phyloP scores from a whole-genome alignment of 2,329 filamentous ascomycete genomes.

The Trichophyton schoenleinii region DNA sequence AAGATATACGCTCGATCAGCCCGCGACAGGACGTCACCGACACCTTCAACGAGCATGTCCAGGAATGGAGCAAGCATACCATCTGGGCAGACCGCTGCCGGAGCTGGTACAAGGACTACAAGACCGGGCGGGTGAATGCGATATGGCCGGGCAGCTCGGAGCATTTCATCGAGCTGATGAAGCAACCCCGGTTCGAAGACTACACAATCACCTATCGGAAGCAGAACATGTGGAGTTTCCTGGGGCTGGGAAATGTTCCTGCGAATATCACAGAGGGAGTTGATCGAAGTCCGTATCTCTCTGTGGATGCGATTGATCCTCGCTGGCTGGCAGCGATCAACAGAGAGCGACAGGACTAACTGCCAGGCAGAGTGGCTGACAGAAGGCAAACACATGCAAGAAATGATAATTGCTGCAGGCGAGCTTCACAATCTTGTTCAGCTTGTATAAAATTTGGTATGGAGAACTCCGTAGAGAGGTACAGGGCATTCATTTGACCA shows the following conservation, averaged over 20 bases:
- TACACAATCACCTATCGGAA: constrained; percentile 26
- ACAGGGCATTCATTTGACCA: too few relatives aligned
- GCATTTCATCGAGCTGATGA: constrained; percentile 36
- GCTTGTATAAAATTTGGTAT: too few relatives aligned
- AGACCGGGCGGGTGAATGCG: constrained; percentile 34
- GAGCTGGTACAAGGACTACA: constrained; percentile 23
- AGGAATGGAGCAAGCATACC: constrained; percentile 23
- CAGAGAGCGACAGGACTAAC: neutral
- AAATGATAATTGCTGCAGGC: neutral
- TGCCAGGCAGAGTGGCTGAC: neutral
- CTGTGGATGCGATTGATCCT: constrained; percentile 23
- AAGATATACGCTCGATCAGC: constrained; percentile 23
- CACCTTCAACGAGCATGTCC: constrained; percentile 24
- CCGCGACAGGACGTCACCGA: constrained; percentile 21
- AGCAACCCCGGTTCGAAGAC: constrained; percentile 33
- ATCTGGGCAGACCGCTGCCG: constrained; percentile 20
- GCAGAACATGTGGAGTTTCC: constrained; percentile 21
- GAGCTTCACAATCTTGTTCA: neutral
- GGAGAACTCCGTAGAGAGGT: too few relatives aligned
- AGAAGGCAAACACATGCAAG: neutral
- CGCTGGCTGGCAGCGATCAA: constrained; percentile 21
- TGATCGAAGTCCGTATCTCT: constrained; percentile 24
- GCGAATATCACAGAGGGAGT: constrained; percentile 17
- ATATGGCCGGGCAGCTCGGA: constrained; percentile 41
- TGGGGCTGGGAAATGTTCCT: constrained; percentile 23